These are phyloP conservation scores for Leishmania amazonensis DNA, from an alignment of 208 protist species.

Conservation along the genomic window DNA sequence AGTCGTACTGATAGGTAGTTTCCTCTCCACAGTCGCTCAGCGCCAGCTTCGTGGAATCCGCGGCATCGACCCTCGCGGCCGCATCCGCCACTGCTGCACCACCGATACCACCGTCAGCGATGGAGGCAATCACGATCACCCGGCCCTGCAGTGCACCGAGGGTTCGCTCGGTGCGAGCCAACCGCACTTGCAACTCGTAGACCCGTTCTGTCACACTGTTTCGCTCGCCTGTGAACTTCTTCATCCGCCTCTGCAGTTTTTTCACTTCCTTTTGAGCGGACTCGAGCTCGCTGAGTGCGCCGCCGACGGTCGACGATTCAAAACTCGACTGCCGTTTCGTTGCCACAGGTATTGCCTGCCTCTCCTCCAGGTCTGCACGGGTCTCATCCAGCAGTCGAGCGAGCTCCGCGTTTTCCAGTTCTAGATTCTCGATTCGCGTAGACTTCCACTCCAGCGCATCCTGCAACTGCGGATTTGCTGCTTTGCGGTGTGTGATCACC, in stretches of 20 bases:
- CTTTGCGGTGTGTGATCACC: constrained; percentile 18
- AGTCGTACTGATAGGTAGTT: constrained; percentile 39
- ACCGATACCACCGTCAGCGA: constrained; percentile 12
- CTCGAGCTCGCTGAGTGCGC: neutral
- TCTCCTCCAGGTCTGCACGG: constrained; percentile 29
- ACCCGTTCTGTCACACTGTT: constrained; percentile 33
- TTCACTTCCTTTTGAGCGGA: constrained; percentile 33
- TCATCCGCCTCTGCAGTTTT: constrained; percentile 46
- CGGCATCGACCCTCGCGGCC: constrained; percentile 17
- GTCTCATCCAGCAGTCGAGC: constrained; percentile 45
- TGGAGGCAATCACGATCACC: constrained; percentile 34
- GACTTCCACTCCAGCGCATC: constrained; percentile 29
- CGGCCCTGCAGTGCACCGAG: constrained; percentile 43
- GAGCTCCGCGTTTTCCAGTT: constrained; percentile 51
- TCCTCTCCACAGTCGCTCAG: constrained; percentile 45
- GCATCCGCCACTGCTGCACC: constrained; percentile 1
- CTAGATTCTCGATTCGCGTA: constrained; percentile 27
- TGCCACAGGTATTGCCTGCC: neutral
- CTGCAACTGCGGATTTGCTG: constrained; percentile 21
- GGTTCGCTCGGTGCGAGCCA: constrained; percentile 38
- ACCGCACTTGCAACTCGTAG: constrained; percentile 36
- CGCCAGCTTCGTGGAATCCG: constrained; percentile 38
- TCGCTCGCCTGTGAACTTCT: constrained; percentile 35
- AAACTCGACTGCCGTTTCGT: neutral
- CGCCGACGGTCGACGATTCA: neutral